Evolutionary conservation across 2,329 filamentous ascomycete genomes (phyloP).

Genomic region (Metarhizium anisopliae): DNA sequence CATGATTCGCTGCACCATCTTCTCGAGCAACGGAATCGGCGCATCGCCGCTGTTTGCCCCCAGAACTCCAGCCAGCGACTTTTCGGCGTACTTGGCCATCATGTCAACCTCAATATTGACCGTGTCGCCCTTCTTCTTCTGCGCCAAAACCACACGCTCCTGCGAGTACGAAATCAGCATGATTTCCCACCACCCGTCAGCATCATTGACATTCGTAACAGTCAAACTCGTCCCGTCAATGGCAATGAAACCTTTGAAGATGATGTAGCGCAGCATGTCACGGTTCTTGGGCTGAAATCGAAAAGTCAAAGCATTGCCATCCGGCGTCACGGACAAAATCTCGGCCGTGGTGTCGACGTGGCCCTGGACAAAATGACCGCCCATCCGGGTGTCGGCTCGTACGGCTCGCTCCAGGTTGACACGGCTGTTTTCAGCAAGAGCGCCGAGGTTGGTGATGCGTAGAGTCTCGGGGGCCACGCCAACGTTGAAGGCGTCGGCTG

Average conservation of each 20-base stretch:
- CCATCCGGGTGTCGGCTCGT: constrained; percentile 86
- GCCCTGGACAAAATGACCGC: constrained; percentile 95
- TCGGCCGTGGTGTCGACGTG: constrained; percentile 87
- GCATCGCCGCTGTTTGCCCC: constrained; percentile 42
- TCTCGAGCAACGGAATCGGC: constrained; percentile 53
- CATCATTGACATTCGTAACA: constrained; percentile 76
- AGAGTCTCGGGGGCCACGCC: constrained; percentile 94
- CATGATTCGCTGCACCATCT: constrained; percentile 66
- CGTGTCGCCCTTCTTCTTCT: constrained; percentile 68
- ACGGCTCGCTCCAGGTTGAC: constrained; percentile 96
- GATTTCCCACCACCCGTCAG: constrained; percentile 78
- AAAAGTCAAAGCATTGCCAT: constrained; percentile 87
- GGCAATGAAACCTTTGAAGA: constrained; percentile 93
- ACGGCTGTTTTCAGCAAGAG: constrained; percentile 51
- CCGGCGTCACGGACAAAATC: constrained; percentile 62
- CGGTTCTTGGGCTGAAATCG: constrained; percentile 64
- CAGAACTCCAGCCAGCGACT: constrained; percentile 70
- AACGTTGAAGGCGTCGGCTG: constrained; percentile 63
- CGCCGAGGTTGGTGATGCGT: constrained; percentile 88
- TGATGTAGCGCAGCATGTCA: constrained; percentile 72
- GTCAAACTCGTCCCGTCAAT: constrained; percentile 93
- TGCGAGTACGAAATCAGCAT: constrained; percentile 98
- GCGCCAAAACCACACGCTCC: constrained; percentile 75
- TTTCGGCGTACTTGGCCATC: constrained; percentile 77
- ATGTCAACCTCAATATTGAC: constrained; percentile 94